Conservation (phyloP, 2,329 filamentous ascomycete genomes). For the Blastomyces emzantsi region DNA sequence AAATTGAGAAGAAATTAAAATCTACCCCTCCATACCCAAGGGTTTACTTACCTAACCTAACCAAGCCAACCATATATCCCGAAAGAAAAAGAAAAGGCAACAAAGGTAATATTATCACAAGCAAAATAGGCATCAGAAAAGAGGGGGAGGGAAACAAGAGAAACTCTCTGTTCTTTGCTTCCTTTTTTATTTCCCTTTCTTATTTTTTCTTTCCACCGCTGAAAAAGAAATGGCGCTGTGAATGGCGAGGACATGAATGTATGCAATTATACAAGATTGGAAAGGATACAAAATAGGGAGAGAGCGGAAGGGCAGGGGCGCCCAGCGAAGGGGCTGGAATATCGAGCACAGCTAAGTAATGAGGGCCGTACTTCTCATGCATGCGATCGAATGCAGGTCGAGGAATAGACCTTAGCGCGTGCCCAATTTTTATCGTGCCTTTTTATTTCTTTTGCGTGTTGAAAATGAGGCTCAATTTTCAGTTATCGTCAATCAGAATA, state of each 20-base stretch:
- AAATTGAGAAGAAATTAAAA: background rate
- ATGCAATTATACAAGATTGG: background rate
- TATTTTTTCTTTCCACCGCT: no score
- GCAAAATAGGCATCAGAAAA: constrained; percentile 15
- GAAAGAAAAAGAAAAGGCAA: background rate
- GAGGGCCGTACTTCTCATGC: background rate
- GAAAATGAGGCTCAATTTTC: background rate
- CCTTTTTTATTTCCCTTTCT: background rate
- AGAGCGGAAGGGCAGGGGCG: background rate
- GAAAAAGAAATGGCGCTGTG: background rate
- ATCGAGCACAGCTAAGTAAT: background rate
- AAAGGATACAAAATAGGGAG: background rate
- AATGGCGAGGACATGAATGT: background rate
- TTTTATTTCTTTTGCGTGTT: background rate
- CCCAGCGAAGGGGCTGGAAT: background rate
- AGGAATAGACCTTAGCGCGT: background rate
- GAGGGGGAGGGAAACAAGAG: constrained; percentile 9
- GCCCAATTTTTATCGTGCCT: background rate
- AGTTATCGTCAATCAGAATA: constrained; percentile 53
- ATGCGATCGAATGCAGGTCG: background rate
- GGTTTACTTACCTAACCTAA: background rate
- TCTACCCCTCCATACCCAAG: background rate
- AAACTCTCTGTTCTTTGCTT: background rate
- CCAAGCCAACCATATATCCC: background rate
- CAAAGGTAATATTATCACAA: background rate